Evolutionary conservation across 306 rosid genomes (phyloP), one percentile per base, ranked within the genome.

Genomic region (Medicago lupulina): DNA sequence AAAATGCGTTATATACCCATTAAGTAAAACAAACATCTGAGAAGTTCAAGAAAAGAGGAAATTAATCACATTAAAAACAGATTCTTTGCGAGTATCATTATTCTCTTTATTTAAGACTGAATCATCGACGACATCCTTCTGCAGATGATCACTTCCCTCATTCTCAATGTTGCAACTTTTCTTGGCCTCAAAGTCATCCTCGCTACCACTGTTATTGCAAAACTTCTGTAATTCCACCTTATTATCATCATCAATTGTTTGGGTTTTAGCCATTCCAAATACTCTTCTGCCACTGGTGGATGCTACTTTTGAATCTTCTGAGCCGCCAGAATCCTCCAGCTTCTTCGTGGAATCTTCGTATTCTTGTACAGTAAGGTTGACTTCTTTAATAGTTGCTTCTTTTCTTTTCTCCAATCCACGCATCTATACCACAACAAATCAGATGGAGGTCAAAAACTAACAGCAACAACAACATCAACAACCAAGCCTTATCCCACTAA

Each of bases 361-460:
- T 82, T 94, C 96, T 81, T 88, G 85, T 82, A 92, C 70, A 80
- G 92, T 89, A 80, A 84, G 89, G 80, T 90, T 88, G 44, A 90
- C 97, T 83, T 90, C 97, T 76, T 87, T 91, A 83, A 87, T 84
- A 76, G 88, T 90, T 49, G 81, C 96, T 83, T 82, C 97, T 78
- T 82, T 89, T 47, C 86, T 85, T 86, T 90, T 95, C 86, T 85
- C 89, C 80, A 89, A 67, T 25, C 91, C 97, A 49, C 97, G 97
- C 69, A 85, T 87, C 97, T 95, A 71, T 83, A 65, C 28, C 68
- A 84, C 70, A 79, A 61, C 23, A 80, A 85, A 79, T 70, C 43
- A 76, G 62, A 18, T 50, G 65, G 74, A 34, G 36, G 64, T 39
- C 70, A 58, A 14, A 76, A 73, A 73, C 70, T 34, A 21, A 21